Conservation (phyloP, 1,284 basidiomycete species). For the Inonotus obliquus region DNA sequence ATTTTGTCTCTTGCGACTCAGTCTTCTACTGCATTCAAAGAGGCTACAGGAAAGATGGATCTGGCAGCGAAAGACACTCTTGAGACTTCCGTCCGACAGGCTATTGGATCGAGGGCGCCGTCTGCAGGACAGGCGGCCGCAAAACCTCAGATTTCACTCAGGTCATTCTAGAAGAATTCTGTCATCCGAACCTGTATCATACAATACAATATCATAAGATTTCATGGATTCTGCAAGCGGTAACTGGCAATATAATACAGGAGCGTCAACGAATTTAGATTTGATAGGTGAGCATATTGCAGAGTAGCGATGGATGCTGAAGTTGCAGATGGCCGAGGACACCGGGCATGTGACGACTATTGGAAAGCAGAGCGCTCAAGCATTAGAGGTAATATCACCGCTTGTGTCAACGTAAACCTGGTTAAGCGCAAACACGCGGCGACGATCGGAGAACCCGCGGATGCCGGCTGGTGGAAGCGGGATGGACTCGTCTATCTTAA, state of each 20-base stretch:
- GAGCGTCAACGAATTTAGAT: not conserved
- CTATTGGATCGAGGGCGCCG: conserved; percentile 48
- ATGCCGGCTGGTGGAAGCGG: conserved; percentile 12
- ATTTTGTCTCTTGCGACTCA: conserved; percentile 74
- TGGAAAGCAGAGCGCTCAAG: not conserved
- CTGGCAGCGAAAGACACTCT: conserved; percentile 55
- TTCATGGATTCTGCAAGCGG: not conserved
- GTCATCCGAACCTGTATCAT: too few species aligned
- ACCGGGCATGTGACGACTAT: too few species aligned
- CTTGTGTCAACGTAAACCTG: conserved; percentile 13
- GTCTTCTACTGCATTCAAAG: conserved; percentile 80
- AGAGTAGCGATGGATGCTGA: too few species aligned
- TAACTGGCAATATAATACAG: too few species aligned
- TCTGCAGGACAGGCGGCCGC: conserved; percentile 31
- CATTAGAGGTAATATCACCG: not conserved
- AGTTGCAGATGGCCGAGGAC: too few species aligned
- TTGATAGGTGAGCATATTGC: not conserved
- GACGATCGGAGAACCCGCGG: conserved; percentile 12
- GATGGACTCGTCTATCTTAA: conserved; percentile 9
- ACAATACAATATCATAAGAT: not conserved
- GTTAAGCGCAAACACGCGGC: conserved; percentile 12
- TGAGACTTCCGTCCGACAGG: conserved; percentile 77
- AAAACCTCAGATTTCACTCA: conserved; percentile 77
- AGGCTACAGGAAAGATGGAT: conserved; percentile 73
- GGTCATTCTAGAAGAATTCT: conserved; percentile 50